Percentiles rank a stretch among this genome's conserved stretches.
phyloP scores from a whole-genome alignment of 2,329 filamentous ascomycete genomes.

The Clarireedia sp. region DNA sequence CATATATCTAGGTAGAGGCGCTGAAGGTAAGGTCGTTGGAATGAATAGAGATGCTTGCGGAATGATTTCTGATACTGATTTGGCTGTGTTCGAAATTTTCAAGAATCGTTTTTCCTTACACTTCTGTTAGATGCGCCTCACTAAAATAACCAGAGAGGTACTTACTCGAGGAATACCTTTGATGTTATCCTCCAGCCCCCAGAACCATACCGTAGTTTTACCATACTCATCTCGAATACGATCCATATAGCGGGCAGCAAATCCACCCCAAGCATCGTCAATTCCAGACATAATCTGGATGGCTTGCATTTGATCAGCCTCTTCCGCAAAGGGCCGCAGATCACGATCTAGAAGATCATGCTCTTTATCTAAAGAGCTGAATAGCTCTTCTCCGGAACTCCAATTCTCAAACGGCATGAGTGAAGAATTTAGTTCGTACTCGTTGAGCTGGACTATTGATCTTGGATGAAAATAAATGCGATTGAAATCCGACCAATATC shows the following conservation, averaged over 20 bases:
- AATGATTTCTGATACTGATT: constrained; percentile 60
- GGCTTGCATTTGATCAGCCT: constrained; percentile 86
- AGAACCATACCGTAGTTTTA: constrained; percentile 80
- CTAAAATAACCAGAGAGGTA: constrained; percentile 10
- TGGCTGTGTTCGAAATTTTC: constrained; percentile 65
- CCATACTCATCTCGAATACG: constrained; percentile 82
- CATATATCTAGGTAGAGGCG: constrained; percentile 48
- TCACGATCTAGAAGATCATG: constrained; percentile 88
- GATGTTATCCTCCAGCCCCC: constrained; percentile 64
- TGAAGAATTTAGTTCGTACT: constrained; percentile 75
- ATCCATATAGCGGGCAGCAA: constrained; percentile 65
- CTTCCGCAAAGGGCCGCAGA: constrained; percentile 78
- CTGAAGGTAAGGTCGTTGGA: constrained; percentile 60
- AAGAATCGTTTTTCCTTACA: constrained; percentile 53
- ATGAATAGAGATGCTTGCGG: constrained; percentile 69
- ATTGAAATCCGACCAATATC: constrained; percentile 96
- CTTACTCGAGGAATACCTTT: constrained; percentile 46
- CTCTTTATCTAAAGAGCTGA: constrained; percentile 63
- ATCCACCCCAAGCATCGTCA: constrained; percentile 78
- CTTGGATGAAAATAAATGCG: constrained; percentile 86
- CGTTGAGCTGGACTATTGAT: constrained; percentile 78
- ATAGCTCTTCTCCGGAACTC: constrained; percentile 67
- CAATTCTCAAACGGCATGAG: constrained; percentile 78
- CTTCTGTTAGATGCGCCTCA: constrained; percentile 11
- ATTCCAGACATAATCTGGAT: constrained; percentile 67